Conservation (phyloP, 148 eudicot genomes). For the Chenopodium suecicum region DNA sequence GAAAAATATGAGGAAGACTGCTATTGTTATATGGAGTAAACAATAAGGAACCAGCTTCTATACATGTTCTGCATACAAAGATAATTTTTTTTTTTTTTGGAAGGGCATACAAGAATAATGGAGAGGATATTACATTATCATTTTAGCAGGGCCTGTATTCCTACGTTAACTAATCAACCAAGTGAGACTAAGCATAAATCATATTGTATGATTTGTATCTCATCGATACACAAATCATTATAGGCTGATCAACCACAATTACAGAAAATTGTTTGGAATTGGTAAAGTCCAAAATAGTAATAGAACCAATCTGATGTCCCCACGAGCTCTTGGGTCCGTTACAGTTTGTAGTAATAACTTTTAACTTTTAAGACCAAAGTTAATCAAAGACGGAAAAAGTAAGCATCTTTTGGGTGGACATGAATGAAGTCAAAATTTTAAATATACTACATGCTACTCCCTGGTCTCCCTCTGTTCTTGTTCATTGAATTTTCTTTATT, state of each 20-base stretch:
- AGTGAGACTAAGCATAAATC: neutral
- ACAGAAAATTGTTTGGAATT: neutral
- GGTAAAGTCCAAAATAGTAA: neutral
- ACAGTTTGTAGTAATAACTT: neutral
- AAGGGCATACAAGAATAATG: neutral
- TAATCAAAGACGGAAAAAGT: neutral
- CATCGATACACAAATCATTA: neutral
- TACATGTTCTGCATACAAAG: neutral
- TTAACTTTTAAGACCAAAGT: neutral
- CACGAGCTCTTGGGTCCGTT: neutral
- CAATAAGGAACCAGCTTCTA: neutral
- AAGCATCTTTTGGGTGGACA: neutral
- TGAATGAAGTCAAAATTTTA: neutral
- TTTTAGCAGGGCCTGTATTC: neutral
- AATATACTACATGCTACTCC: neutral
- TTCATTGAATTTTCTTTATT: neutral
- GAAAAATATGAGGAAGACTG: no score
- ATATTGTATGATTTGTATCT: neutral
- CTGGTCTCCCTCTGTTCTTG: neutral
- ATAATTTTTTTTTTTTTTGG: neutral
- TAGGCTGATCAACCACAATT: neutral
- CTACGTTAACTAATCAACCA: neutral
- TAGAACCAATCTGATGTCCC: neutral
- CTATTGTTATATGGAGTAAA: neutral
- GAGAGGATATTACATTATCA: neutral